Evolutionary conservation across 495 filamentous ascomycete genomes (phyloP).

Genomic region (Penicillium argentinense): DNA sequence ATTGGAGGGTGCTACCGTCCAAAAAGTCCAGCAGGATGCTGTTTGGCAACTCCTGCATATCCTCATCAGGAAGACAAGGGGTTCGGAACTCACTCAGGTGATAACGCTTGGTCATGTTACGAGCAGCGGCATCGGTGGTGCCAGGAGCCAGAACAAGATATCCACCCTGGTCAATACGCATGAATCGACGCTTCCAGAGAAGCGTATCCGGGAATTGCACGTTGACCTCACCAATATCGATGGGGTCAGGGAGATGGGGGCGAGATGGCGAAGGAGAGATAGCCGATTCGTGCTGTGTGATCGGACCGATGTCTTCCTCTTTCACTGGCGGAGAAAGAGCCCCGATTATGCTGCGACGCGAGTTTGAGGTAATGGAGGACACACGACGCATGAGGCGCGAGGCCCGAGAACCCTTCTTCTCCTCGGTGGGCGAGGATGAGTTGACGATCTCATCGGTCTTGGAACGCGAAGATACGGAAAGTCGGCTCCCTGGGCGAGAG

Average conservation of each 20-base stretch:
- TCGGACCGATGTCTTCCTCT: conserved; percentile 53
- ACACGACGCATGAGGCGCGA: conserved; percentile 80
- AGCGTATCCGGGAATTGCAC: conserved; percentile 91
- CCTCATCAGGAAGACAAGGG: conserved; percentile 81
- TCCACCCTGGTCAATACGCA: conserved; percentile 75
- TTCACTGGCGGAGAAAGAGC: conserved; percentile 57
- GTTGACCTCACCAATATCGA: conserved; percentile 83
- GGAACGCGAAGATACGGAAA: conserved; percentile 40
- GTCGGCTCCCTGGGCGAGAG: conserved; percentile 37
- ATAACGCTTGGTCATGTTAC: conserved; percentile 67
- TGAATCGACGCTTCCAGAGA: conserved; percentile 85
- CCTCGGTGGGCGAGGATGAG: conserved; percentile 49
- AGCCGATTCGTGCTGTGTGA: conserved; percentile 38
- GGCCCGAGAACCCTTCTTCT: conserved; percentile 66
- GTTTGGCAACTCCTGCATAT: conserved; percentile 84
- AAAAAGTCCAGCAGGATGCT: conserved; percentile 82
- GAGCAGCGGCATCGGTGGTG: conserved; percentile 42
- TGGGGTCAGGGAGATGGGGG: conserved; percentile 30
- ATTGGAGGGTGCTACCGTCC: conserved; percentile 80
- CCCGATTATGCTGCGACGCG: conserved; percentile 59
- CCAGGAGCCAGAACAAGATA: conserved; percentile 70
- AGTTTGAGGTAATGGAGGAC: conserved; percentile 63
- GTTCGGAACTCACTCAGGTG: conserved; percentile 77
- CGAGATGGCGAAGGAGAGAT: conserved; percentile 30
- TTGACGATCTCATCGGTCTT: conserved; percentile 34